These are phyloP conservation scores for Penicillium chermesinum DNA, from an alignment of 495 filamentous ascomycete species.

Conservation along the genomic window DNA sequence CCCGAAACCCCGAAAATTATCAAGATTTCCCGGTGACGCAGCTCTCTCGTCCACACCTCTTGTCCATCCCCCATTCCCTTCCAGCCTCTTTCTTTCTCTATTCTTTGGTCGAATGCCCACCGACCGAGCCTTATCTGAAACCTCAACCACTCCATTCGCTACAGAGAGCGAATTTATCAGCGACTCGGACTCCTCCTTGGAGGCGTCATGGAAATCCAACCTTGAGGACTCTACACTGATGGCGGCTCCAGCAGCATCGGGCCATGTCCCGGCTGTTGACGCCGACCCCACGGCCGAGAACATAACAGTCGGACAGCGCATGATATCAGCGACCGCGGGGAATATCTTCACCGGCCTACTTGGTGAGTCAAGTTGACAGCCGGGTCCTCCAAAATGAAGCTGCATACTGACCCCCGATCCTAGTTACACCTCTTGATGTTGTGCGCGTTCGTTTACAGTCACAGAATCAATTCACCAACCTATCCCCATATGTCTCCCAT, in stretches of 20 bases:
- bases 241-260: conserved; percentile 32
- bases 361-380: conserved; percentile 48
- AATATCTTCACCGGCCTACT: conserved; percentile 85
- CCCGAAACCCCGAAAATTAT: conserved; percentile 31
- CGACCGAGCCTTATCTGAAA: conserved; percentile 9
- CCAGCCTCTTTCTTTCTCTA: background rate
- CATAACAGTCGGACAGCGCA: conserved; percentile 78
- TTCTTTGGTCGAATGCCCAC: conserved; percentile 14
- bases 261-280: conserved; percentile 14
- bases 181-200: conserved; percentile 15
- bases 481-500: conserved; percentile 41
- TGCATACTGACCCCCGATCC: conserved; percentile 5
- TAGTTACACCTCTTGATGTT: conserved; percentile 94
- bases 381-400: conserved; percentile 1
- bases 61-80: background rate
- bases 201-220: conserved; percentile 34
- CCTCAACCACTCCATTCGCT: conserved; percentile 8
- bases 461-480: conserved; percentile 50
- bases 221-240: conserved; percentile 33
- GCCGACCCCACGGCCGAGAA: conserved; percentile 33
- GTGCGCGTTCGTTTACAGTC: conserved; percentile 93
- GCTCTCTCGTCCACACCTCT: background rate
- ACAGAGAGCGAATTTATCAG: conserved; percentile 8
- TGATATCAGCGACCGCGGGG: conserved; percentile 87
- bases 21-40: conserved; percentile 17